Evolutionary conservation across 2,329 filamentous ascomycete species (phyloP), one percentile per base, ranked within the genome.

Genomic region (Fusarium caatingaense): DNA sequence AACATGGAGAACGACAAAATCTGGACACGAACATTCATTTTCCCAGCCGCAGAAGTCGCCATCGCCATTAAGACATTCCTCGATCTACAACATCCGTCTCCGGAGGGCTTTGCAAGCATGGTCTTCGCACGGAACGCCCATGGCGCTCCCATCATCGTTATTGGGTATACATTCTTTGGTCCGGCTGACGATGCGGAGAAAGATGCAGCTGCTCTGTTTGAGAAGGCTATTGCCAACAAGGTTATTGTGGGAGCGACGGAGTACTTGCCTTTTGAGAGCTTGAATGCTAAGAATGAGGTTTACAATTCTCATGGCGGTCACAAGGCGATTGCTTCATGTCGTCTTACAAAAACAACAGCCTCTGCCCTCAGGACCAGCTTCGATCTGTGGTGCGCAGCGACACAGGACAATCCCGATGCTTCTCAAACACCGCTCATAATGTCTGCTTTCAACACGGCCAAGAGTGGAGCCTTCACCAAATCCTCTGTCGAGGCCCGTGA

Each of bases 21-120:
- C 34, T 81, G 79, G 80, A 66, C 64, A 0, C 73, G 79, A 2
- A 69, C 72, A 4, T 61, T 78, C 3, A 67, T 80, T 0, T 80
- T 80, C 42, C 73, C 78, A 0, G 60, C 71, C 0, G 2, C 67
- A 0, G 74, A 68, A 0, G 50, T 81, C 6, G 58, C 63, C 0
- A 32, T 62, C 2, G 78, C 73, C 1, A 62, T 72, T 1, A 23
- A 68, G 8, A 27, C 70, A 0, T 80, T 79, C 30, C 25, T 69
- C 4, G 49, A 64, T 5, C 30, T 79, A n/a, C 57, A 59, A 0
- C 64, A 60, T 0, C 66, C 72, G 16, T 42, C 69, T 1, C 60
- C 59, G 0, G 51, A 68, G 1, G 62, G 76, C 4, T 59, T 45
- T n/a, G 47, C 72, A 10, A 64, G 61, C 1, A 49, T 81, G 8